Base-by-base conservation (phyloP, 23 red algal genomes). In the Gracilariopsis chorda region DNA sequence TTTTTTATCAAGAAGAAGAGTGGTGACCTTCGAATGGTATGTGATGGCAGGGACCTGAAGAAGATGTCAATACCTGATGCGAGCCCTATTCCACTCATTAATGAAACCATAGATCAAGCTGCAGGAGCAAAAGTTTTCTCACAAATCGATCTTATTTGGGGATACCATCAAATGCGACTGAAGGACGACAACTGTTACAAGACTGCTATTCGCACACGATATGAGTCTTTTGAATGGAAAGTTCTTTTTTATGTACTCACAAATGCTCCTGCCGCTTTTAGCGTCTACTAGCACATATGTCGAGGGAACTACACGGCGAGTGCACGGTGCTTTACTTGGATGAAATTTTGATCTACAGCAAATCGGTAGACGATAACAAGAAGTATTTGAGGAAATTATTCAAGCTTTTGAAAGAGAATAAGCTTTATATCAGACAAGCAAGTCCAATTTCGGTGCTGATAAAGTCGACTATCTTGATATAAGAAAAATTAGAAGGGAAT, bases 131-230 rank as follows among this genome's bases (percentile, higher is more conserved):
- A 16, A 19, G 25, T 70, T n/a, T 70, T 70, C 63, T 78, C 43
- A 16, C 72, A 78, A 32, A 78, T 78, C 29, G 72, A 49, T 78
- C 72, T 78, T 20, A 78, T 78, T 17, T 24, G 72, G 43, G 33
- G 30, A 19, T 78, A 78, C 33, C 43, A 78, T 27, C 72, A 78
- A 78, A 78, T 78, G 72, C 13, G 32, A 16, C 44, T 78, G 11
- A 49, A n/a, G 19, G 72, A 78, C 0, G 43, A 0, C 19, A 39
- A 78, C 72, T 16, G 13, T 16, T 20, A 14, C 13, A 78, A 78
- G 43, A 49, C 72, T 43, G 72, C 72, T 21, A 43, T 1, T 20
- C 13, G 36, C 44, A 49, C 72, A 17, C 17, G 33, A 48, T 78
- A 48, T 48, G 72, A 32, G 25, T 78, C 72, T 17, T 78, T 49